Conservation (phyloP, 805 yeast genomes). For the Candida stauntonica region DNA sequence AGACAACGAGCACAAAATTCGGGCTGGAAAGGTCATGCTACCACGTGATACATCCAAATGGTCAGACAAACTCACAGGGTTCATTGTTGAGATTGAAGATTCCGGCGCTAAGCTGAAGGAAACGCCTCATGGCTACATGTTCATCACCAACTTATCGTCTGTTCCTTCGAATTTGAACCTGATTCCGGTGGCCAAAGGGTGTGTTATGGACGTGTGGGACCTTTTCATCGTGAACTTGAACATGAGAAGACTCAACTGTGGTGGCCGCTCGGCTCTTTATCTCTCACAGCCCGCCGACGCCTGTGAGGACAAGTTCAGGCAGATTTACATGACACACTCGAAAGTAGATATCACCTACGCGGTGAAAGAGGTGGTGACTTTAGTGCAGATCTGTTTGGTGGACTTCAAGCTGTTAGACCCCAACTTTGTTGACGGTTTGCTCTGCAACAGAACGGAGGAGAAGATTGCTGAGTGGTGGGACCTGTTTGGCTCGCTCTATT, state of each 20-base stretch:
- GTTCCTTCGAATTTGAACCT: slow-evolving; percentile 72
- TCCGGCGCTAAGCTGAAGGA: slow-evolving; percentile 67
- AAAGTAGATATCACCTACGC: slow-evolving; percentile 27
- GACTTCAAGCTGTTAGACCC: slow-evolving; percentile 74
- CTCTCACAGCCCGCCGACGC: slow-evolving; percentile 72
- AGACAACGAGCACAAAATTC: slow-evolving; percentile 56
- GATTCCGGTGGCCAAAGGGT: slow-evolving; percentile 63
- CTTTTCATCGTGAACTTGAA: slow-evolving; percentile 69
- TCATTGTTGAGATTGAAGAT: slow-evolving; percentile 60
- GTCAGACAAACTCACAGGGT: slow-evolving; percentile 45
- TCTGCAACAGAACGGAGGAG: slow-evolving; percentile 71
- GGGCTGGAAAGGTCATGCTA: slow-evolving; percentile 56
- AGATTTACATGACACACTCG: slow-evolving; percentile 57
- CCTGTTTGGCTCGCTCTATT: slow-evolving; percentile 52
- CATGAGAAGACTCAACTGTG: slow-evolving; percentile 72
- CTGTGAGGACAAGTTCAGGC: slow-evolving; percentile 74
- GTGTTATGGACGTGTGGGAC: slow-evolving; percentile 43
- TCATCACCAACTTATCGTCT: slow-evolving; percentile 78
- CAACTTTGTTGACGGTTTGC: slow-evolving; percentile 72
- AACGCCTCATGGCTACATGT: slow-evolving; percentile 56
- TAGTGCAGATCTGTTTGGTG: slow-evolving; percentile 71
- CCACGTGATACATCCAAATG: slow-evolving; percentile 31
- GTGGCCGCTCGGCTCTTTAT: slow-evolving; percentile 77
- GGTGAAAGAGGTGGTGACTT: slow-evolving; percentile 55
- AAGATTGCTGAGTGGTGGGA: slow-evolving; percentile 84